Evolutionary conservation across 208 protist species (phyloP), one percentile per base, ranked within the genome.

Genomic region (Tritrichomonas foetus): DNA sequence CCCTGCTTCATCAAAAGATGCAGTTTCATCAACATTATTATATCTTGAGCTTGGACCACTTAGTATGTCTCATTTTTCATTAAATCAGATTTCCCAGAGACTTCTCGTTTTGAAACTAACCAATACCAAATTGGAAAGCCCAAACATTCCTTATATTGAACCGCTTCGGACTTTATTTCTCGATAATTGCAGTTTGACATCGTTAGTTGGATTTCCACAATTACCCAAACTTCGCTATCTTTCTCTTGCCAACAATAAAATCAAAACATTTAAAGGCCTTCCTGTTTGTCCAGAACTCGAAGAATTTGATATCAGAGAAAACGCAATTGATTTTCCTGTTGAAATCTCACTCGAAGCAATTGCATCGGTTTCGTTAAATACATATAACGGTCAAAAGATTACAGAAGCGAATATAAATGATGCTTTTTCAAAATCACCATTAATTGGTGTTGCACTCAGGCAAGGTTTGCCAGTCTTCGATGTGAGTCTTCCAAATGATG

Each of bases 371-470:
- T 49, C 41, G 20, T 11, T 89, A 33, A 20, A 36, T 44, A 47
- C 20, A 11, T 53, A 61, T 49, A 89, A 89, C 57, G 47, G 47
- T 33, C 5, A 89, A 33, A 8, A 33, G 39, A 57, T 89, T 11
- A 53, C 41, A 39, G 14, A 33, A 39, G 27, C 53, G 27, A 57
- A 9, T 39, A 33, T 53, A 22, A 0, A 33, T 57, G 33, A 53
- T 20, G 78, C 78, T 0, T 89, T 89, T 57, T 89, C 78, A 33
- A 25, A 14, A 22, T 89, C 78, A 33, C 78, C 78, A 57, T 33
- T 89, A 27, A 33, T 89, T 89, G 78, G 78, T 55, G 53, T 57
- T 89, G 13, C 78, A 89, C 36, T 89, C 33, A 25, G 78, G 14
- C 44, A 57, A 33, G 78, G 78, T 33, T 27, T 57, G 11, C 53